Evolutionary conservation across 2,329 filamentous ascomycete species (phyloP).

Genomic region (Mycosphaerella sp.): DNA sequence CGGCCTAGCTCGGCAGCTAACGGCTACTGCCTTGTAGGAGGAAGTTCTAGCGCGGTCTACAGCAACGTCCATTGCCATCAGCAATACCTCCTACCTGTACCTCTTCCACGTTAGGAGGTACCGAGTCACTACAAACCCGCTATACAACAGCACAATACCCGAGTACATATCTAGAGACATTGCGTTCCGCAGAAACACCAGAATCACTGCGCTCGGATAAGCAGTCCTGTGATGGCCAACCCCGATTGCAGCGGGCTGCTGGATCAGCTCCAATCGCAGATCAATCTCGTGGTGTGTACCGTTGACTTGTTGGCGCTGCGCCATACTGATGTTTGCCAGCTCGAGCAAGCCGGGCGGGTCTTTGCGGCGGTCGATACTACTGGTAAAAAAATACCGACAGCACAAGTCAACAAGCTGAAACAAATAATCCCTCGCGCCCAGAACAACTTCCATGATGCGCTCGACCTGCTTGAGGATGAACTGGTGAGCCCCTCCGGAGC

Average conservation of each 20-base stretch:
- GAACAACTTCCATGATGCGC: conserved; percentile 44
- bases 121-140: too few relatives aligned
- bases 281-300: conserved; percentile 42
- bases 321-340: conserved; percentile 26
- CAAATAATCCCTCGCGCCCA: conserved; percentile 37
- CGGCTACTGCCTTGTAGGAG: too few relatives aligned
- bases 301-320: background rate
- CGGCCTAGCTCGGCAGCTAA: too few relatives aligned
- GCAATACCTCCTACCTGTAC: too few relatives aligned
- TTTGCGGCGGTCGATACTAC: conserved; percentile 38
- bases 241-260: conserved; percentile 29
- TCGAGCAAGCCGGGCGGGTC: conserved; percentile 41
- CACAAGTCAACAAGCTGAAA: conserved; percentile 33
- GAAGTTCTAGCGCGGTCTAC: too few relatives aligned
- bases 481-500: conserved; percentile 27
- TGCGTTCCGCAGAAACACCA: background rate
- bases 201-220: background rate
- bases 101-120: too few relatives aligned
- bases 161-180: background rate
- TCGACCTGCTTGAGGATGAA: conserved; percentile 47
- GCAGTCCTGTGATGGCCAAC: conserved; percentile 13
- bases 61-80: too few relatives aligned
- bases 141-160: too few relatives aligned
- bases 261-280: conserved; percentile 42
- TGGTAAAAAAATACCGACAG: conserved; percentile 25